Conservation (phyloP, 352 stramenopile species). For the Globisporangium cylindrosporum region DNA sequence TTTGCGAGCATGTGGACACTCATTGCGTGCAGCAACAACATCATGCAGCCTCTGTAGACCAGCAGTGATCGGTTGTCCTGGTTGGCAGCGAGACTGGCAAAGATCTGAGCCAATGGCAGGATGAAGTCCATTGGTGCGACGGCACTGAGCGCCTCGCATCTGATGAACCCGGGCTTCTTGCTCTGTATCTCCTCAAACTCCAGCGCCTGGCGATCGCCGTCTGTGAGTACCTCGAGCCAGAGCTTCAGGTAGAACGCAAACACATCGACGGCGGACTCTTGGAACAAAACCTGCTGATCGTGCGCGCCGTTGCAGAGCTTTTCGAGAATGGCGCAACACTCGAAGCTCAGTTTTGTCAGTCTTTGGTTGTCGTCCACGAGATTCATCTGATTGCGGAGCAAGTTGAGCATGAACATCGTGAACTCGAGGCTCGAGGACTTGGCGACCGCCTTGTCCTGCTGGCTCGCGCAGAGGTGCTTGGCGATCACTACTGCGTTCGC, state of each 20-base stretch:
- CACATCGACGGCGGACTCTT: constrained; percentile 40
- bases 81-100: constrained; percentile 13
- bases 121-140: constrained; percentile 18
- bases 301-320: constrained; percentile 29
- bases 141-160: constrained; percentile 3
- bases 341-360: constrained; percentile 21
- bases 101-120: constrained; percentile 10
- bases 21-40: constrained; percentile 28
- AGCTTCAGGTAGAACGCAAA: constrained; percentile 33
- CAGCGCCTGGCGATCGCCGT: not conserved
- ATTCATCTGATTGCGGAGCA: constrained; percentile 29
- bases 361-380: not conserved
- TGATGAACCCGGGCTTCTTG: not conserved
- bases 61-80: constrained; percentile 25
- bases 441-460: constrained; percentile 32
- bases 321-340: constrained; percentile 43
- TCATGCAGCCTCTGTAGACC: constrained; percentile 10
- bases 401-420: constrained; percentile 30
- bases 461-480: constrained; percentile 29
- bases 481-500: constrained; percentile 19
- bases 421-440: constrained; percentile 42
- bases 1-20: constrained; percentile 18
- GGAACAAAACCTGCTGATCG: constrained; percentile 41
- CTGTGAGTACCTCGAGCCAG: constrained; percentile 22
- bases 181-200: not conserved